A percentile compares a stretch with the other conserved stretches of the same genome.
These are phyloP conservation scores for Acorus gramineus DNA, from an alignment of 106 monocot genomes.

Conservation along the genomic window DNA sequence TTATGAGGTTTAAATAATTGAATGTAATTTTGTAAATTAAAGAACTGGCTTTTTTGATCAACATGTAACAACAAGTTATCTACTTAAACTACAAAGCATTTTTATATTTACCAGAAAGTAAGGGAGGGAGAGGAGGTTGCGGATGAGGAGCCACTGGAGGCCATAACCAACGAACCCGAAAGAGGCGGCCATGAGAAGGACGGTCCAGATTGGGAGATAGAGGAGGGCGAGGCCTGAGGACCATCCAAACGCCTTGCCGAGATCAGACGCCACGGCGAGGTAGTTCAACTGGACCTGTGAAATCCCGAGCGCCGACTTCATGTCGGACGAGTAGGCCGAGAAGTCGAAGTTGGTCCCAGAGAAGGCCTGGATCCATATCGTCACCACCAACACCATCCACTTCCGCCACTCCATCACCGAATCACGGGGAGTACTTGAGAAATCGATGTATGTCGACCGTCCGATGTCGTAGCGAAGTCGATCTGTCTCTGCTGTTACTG, in stretches of 20 bases:
- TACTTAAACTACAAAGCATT: too few relatives aligned
- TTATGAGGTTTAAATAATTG: too few relatives aligned
- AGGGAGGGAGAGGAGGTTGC: conserved; percentile 29
- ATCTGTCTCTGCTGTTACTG: too few relatives aligned
- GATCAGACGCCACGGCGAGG: conserved; percentile 71
- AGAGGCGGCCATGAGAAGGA: conserved; percentile 53
- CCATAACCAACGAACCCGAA: conserved; percentile 46
- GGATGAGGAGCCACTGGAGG: conserved; percentile 65
- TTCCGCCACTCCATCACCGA: conserved; percentile 11
- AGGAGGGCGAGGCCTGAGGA: conserved; percentile 65
- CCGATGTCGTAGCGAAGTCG: too few relatives aligned
- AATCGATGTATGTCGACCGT: too few relatives aligned
- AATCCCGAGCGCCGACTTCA: conserved; percentile 56
- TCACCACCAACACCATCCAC: conserved; percentile 58
- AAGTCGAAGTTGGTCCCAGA: conserved; percentile 84
- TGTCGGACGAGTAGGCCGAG: conserved; percentile 64
- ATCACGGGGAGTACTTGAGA: too few relatives aligned
- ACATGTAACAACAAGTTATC: too few relatives aligned
- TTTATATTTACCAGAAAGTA: conserved; percentile 48
- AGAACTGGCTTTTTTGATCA: too few relatives aligned
- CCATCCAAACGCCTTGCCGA: conserved; percentile 78
- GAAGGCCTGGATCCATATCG: conserved; percentile 80
- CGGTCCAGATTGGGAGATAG: conserved; percentile 40
- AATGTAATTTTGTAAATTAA: too few relatives aligned
- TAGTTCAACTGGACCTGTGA: conserved; percentile 80